Base-by-base conservation (phyloP, 1,139 yeast genomes). In the Lodderomyces elongisporus region DNA sequence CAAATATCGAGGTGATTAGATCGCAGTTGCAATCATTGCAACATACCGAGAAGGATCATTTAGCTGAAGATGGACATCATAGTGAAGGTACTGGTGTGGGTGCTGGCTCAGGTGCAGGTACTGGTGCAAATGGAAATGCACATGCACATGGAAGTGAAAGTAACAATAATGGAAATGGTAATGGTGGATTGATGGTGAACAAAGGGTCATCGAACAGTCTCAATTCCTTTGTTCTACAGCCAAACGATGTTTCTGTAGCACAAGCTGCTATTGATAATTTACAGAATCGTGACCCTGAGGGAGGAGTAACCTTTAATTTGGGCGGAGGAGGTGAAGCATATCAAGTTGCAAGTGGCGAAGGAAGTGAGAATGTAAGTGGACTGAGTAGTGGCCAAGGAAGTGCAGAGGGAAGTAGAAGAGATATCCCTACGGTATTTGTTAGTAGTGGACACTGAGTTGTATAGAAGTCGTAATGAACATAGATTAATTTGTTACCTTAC, bases 351-450 rank as follows among this genome's bases (percentile, higher is more conserved):
- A 6, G 6, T 10, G 14, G 26, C 14, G 14, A 7, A n/a, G 12
- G 7, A n/a, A 24, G 14, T 13, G 10, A 24, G 14, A 13, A 24
- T 13, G 26, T 24, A 10, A 10, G 14, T n/a, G 26, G 14, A 7
- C 22, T 20, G 22, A 20, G 22, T 20, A 10, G 10, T 8, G 9
- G 10, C 9, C 22, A 20, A n/a, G 22, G 22, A 10, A 18, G 10
- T 10, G 8, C 7, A 13, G 14, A 24, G 14, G 14, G 14, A 7
- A 13, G 12, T 24, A 13, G 14, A 6, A 24, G 26, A n/a, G 10
- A 24, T 7, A n/a, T 38, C 15, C 49, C 49, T 18, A 43, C 40
- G 5, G 46, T 47, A 6, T 42, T 33, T 25, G 40, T 48, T 14
- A 47, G 46, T 31, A 40, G 48, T 4, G n/a, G n/a, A n/a, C n/a